Conservation (phyloP, 768 basidiomycete species). For the Hericium erinaceus region DNA sequence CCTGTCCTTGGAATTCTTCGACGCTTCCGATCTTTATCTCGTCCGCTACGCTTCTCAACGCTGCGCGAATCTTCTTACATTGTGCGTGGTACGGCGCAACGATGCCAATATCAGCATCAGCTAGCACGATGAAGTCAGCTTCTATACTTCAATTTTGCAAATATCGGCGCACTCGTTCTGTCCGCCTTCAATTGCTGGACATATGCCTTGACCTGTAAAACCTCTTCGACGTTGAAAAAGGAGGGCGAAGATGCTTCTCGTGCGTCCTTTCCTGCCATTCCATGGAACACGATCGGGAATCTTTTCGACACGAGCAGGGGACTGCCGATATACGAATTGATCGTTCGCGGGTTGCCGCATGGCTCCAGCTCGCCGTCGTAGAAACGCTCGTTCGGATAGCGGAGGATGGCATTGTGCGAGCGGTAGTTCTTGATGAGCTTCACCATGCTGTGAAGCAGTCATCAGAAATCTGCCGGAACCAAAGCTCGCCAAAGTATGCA, state of each 20-base stretch:
- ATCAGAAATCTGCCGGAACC: not conserved
- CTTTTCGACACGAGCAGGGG: conserved; percentile 27
- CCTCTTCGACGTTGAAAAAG: conserved; percentile 62
- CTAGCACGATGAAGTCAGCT: not conserved
- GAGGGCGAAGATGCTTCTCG: conserved; percentile 60
- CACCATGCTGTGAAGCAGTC: conserved; percentile 34
- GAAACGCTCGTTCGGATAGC: conserved; percentile 52
- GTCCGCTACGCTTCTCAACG: conserved; percentile 21
- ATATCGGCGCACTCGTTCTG: conserved; percentile 19
- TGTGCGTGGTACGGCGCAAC: conserved; percentile 60
- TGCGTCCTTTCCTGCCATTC: conserved; percentile 53
- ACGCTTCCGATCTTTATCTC: conserved; percentile 54
- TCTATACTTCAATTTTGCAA: conserved; percentile 19
- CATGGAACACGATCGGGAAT: conserved; percentile 48
- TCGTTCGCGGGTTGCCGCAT: conserved; percentile 29
- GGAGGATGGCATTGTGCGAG: conserved; percentile 50
- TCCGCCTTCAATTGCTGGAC: conserved; percentile 17
- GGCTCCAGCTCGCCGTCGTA: conserved; percentile 45
- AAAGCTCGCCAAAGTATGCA: not conserved
- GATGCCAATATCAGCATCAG: conserved; percentile 48
- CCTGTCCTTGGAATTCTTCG: conserved; percentile 55
- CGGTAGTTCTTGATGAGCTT: conserved; percentile 60
- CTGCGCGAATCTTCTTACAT: conserved; percentile 34
- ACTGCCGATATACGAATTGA: conserved; percentile 19
- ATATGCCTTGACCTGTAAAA: conserved; percentile 42